Base-by-base conservation (phyloP, 768 basidiomycete species). In the Artomyces pyxidatus region DNA sequence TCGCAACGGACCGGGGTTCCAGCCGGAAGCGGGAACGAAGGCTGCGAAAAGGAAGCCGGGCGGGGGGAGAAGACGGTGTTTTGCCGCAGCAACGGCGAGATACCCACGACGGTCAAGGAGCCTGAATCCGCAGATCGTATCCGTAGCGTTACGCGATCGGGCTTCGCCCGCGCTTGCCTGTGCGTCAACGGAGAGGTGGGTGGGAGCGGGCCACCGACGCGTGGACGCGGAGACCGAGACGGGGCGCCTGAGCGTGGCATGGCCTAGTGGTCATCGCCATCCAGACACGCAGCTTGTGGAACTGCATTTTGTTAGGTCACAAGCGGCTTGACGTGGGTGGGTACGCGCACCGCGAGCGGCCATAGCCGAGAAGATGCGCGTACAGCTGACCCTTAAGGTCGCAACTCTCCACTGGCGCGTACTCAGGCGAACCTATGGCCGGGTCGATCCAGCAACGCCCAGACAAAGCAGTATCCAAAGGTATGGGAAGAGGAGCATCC, bases 31-130 rank as follows among this genome's bases (percentile, higher is more conserved):
- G n/a, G n/a, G n/a, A n/a, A n/a, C 26, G 22, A 26, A 44, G 43
- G n/a, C 43, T 19, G 43, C 26, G 43, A 28, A 29, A 44, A n/a
- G 32, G n/a, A 35, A 35, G 32, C 14, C 32, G 1, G 17, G 2
- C 22, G 26, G 28, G 23, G 11, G 19, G n/a, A 17, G 22, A 19
- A 30, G 19, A 44, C 22, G 23, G 19, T 29, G 23, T 28, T 44
- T 44, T 29, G 43, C 43, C 43, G 43, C 43, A 44, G 27, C 43
- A 44, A 44, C 43, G 10, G 28, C 43, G 43, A 44, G 27, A 44
- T 44, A 44, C 43, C 43, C 43, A 44, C 43, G 43, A 44, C 43
- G 43, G 17, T 19, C 43, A 44, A 44, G 43, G 43, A 44, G 26
- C 27, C 43, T 44, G 23, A 44, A n/a, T 29, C 43, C 17, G 43